phyloP scores from a whole-genome alignment of 1,284 basidiomycete species.

The Cystobasidium slooffiae region DNA sequence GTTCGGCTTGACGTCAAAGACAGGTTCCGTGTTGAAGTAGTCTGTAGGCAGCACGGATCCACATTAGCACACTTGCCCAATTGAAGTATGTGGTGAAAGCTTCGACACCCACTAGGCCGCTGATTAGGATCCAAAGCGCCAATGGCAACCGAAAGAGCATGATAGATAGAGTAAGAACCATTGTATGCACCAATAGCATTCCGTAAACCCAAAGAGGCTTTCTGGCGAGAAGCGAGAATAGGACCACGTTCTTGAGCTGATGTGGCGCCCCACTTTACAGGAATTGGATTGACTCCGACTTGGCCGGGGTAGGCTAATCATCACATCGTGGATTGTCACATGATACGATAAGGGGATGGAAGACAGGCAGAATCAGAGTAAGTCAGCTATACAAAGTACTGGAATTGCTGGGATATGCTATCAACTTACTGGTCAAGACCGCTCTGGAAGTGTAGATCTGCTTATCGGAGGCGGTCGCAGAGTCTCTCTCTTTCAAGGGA shows the following conservation, averaged over 20 bases:
- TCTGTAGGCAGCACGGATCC: slow-evolving; percentile 57
- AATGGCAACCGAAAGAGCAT: slow-evolving; percentile 84
- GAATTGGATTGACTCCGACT: slow-evolving; percentile 73
- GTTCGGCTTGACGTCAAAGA: slow-evolving; percentile 78
- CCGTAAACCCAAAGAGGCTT: slow-evolving; percentile 80
- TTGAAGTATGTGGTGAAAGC: slow-evolving; percentile 43
- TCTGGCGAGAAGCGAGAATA: slow-evolving; percentile 84
- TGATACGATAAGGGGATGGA: too few species aligned
- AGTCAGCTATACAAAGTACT: neutral
- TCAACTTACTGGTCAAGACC: slow-evolving; percentile 35
- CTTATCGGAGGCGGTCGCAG: slow-evolving; percentile 11
- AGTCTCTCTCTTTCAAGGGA: slow-evolving; percentile 7
- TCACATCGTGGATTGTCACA: too few species aligned
- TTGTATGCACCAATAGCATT: slow-evolving; percentile 94
- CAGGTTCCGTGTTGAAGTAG: slow-evolving; percentile 85
- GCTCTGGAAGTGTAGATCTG: slow-evolving; percentile 38
- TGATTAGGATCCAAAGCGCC: slow-evolving; percentile 77
- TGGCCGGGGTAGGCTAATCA: slow-evolving; percentile 68
- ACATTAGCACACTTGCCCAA: neutral
- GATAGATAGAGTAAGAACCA: slow-evolving; percentile 92
- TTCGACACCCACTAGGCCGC: slow-evolving; percentile 50
- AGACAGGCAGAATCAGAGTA: neutral
- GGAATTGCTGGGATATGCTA: neutral
- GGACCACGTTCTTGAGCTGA: slow-evolving; percentile 75
- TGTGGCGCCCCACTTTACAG: slow-evolving; percentile 79